Evolutionary conservation across 208 protist genomes (phyloP).

Genomic region (Acanthamoeba sp.): DNA sequence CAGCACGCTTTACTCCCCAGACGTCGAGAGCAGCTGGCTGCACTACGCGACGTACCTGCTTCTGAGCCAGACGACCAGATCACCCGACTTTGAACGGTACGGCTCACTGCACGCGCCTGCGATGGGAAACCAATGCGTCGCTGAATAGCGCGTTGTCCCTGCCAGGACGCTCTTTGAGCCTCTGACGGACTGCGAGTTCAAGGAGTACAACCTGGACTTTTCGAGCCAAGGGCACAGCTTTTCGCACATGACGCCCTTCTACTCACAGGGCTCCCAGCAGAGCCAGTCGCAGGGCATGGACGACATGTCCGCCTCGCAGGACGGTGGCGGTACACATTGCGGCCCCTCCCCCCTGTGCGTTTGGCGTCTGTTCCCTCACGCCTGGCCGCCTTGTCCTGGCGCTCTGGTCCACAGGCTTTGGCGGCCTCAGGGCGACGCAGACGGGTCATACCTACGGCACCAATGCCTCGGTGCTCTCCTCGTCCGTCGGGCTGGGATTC

Average conservation of each 20-base stretch:
- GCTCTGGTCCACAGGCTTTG: conserved; percentile 13
- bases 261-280: conserved; percentile 69
- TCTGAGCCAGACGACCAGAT: conserved; percentile 75
- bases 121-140: neutral
- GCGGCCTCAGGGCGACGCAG: conserved; percentile 8
- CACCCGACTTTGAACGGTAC: conserved; percentile 79
- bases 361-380: neutral
- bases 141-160: neutral
- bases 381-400: neutral
- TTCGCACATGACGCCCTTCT: conserved; percentile 83
- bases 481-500: conserved; percentile 57
- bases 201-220: conserved; percentile 84
- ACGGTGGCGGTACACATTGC: neutral
- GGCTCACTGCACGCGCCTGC: too few species aligned
- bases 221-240: conserved; percentile 80
- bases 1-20: conserved; percentile 71
- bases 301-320: conserved; percentile 46
- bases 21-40: conserved; percentile 81
- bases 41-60: conserved; percentile 81
- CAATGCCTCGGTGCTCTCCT: conserved; percentile 64
- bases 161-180: conserved; percentile 81
- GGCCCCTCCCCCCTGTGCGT: neutral
- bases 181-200: conserved; percentile 85
- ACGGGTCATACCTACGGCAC: conserved; percentile 56
- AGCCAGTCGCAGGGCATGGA: conserved; percentile 40